These are phyloP conservation scores for Aethionema arabicum DNA, from an alignment of 345 rosid genomes.

Conservation along the genomic window DNA sequence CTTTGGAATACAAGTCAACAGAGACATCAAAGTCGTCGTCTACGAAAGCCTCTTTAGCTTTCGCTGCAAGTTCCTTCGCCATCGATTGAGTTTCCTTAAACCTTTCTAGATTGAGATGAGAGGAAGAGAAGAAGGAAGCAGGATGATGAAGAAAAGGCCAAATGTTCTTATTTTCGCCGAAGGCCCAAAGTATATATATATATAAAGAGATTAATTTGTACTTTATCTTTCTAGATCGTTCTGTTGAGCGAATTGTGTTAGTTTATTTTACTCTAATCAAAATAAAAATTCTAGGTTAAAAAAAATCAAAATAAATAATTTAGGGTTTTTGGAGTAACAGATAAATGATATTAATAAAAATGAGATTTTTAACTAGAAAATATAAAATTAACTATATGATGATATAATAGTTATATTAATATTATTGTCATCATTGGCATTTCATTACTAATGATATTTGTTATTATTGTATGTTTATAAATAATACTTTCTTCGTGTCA, in stretches of 20 bases:
- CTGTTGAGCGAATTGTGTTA: not conserved
- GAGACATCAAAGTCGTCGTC: conserved; percentile 90
- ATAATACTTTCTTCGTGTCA: too few relatives aligned
- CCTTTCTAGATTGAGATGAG: not conserved
- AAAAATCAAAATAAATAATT: too few relatives aligned
- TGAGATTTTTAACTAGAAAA: too few relatives aligned
- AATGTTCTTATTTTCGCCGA: not conserved
- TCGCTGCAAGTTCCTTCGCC: conserved; percentile 68
- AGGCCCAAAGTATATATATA: not conserved
- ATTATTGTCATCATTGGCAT: too few relatives aligned
- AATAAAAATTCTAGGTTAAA: too few relatives aligned
- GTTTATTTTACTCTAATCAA: too few relatives aligned
- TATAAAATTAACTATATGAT: too few relatives aligned
- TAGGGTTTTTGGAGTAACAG: too few relatives aligned
- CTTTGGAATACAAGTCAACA: conserved; percentile 72
- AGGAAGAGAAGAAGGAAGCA: not conserved
- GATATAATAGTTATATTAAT: too few relatives aligned
- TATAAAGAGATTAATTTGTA: not conserved
- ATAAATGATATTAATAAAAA: too few relatives aligned
- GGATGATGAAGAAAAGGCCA: conserved; percentile 12
- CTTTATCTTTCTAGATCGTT: not conserved
- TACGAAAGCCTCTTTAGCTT: conserved; percentile 84
- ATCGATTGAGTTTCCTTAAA: conserved; percentile 29
- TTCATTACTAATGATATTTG: too few relatives aligned
- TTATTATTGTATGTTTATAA: too few relatives aligned